Evolutionary conservation across 345 rosid species (phyloP), one percentile per base, ranked within the genome.

Genomic region (Syzygium aqueum): DNA sequence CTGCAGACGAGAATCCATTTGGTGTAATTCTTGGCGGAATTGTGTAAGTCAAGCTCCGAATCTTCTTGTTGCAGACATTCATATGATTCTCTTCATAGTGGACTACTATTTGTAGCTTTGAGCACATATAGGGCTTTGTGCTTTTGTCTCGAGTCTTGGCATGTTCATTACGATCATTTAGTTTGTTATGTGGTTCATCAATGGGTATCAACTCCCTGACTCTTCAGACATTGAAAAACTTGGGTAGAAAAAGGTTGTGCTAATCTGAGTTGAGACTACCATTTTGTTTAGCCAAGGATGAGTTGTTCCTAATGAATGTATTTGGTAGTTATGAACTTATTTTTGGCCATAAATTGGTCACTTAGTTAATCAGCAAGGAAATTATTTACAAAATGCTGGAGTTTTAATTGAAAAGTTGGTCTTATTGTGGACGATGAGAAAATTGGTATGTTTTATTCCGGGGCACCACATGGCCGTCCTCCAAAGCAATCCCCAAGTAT

Each of bases 11-110:
- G 91, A 95, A 95, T 84, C 99, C 99, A 77, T 85, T 95, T 2
- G 98, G 99, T 8, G 99, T 96, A 28, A 96, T 96, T 87, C 93
- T 97, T 89, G 99, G 98, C 11, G 98, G 98, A 88, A 90, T 95
- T 89, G 2, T 95, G 98, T 94, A 92, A 91, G 97, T 91, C 67
- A 53, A 86, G 63, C 46, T 59, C 27, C 4, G 11, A 51, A 46
- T 77, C 28, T 54, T 21, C 37, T 88, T 46, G n/a, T 30, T 77
- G 51, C 82, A 73, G 25, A 73, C 25, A 73, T 73, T 73, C 46
- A 16, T 73, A 85, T 33, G 25, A 5, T 49, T 59, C 57, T 50
- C 6, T 61, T 46, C 28, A 50, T 49, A 59, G 28, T 27, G 25
- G 77, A 12, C 80, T 59, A 21, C 53, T 40, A 40, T 52, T 15